Base-by-base conservation (phyloP, 345 rosid genomes). In the Eucalyptus melliodora region DNA sequence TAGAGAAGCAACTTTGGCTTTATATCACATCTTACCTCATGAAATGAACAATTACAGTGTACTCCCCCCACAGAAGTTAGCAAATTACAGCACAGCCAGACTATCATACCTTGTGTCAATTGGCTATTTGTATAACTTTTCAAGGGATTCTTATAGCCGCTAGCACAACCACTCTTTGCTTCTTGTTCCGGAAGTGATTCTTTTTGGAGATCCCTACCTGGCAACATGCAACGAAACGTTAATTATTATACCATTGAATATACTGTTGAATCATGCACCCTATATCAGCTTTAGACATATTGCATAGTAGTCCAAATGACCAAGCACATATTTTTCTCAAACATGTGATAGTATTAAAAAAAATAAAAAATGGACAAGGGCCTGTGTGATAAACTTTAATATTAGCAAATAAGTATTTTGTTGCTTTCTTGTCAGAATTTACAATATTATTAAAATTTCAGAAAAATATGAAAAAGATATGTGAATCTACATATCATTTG, bases 151-250 rank as follows among this genome's bases (percentile, higher is more conserved):
- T 91, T 91, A 85, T 83, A 45, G 87, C 53, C 60, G 37, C 9
- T 44, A 81, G 34, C 88, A 88, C 31, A 72, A 53, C 81, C 89
- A 89, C 47, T 23, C 47, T 77, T 77, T 24, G 27, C 45, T 77
- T 77, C 85, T 77, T 77, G 85, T 40, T 21, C 47, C 47, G 9
- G 47, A 77, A 77, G 30, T 77, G 85, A 77, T 77, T 77, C 47
- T 21, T 89, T 80, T 45, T 65, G 90, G 90, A 86, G 90, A 87
- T 89, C 92, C 86, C 53, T 90, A 87, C 90, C 93, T 93, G 92
- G 85, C 82, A 86, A 89, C 65, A 51, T 51, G 9, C 34, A 16
- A 50, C 19, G 17, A 34, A 19, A 19, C 7, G 11, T 34, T 86
- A 53, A 51, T 31, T 50, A 86, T n/a, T 40, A 34, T 12, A 86